phyloP scores from a whole-genome alignment of 371 early-diverging fungal species.

The Mucor saturninus region DNA sequence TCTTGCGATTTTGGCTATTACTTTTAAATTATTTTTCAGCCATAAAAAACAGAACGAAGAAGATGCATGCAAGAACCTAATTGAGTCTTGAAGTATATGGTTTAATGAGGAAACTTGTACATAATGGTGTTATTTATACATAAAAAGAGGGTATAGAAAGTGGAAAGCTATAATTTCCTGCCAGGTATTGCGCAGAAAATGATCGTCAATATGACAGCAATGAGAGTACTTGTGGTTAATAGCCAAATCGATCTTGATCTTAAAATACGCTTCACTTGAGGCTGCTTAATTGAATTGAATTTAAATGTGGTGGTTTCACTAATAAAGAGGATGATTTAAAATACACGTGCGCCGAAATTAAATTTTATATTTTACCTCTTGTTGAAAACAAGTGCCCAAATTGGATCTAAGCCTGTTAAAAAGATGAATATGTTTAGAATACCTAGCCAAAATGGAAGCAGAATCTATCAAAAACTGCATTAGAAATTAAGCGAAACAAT shows the following conservation, averaged over 20 bases:
- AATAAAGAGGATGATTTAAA: not conserved
- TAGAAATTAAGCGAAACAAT: not conserved
- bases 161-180: conserved; percentile 47
- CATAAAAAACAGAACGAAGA: no score
- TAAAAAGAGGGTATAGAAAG: not conserved
- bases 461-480: conserved; percentile 19
- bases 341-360: conserved; percentile 2
- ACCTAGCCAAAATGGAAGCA: conserved; percentile 55
- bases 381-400: conserved; percentile 52
- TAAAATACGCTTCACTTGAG: conserved; percentile 45
- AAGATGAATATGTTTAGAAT: conserved; percentile 43
- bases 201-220: conserved; percentile 42
- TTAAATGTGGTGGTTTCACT: conserved; percentile 57
- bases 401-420: conserved; percentile 52
- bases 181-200: conserved; percentile 53
- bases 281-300: conserved; percentile 51
- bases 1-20: no score
- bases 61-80: no score
- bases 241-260: conserved; percentile 50
- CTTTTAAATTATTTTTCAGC: no score
- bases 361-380: conserved; percentile 38
- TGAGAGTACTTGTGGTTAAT: conserved; percentile 28
- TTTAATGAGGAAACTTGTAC: no score
- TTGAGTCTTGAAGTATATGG: no score
- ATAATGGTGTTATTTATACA: conserved; percentile 3